These are phyloP conservation scores for Jacaranda copaia DNA, from an alignment of 257 asterid genomes.

Conservation along the genomic window DNA sequence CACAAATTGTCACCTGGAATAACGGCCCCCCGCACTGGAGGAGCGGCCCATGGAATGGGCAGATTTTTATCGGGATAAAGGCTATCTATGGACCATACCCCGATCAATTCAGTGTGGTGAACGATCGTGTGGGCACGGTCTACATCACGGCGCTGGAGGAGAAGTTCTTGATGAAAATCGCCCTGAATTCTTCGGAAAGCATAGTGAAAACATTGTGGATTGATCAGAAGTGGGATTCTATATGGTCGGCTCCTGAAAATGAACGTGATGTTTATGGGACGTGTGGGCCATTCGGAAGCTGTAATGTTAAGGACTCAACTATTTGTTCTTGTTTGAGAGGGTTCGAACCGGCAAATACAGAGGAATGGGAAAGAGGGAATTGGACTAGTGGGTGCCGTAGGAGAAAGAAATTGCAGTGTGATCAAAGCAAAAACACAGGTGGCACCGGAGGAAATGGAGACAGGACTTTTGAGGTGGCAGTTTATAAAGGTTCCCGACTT, in stretches of 20 bases:
- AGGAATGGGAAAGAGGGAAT: constrained; percentile 51
- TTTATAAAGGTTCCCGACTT: constrained; percentile 54
- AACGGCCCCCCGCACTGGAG: constrained; percentile 52
- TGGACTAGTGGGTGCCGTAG: constrained; percentile 54
- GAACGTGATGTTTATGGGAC: constrained; percentile 56
- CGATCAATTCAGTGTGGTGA: constrained; percentile 49
- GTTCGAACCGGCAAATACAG: constrained; percentile 40
- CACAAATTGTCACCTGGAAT: constrained; percentile 54
- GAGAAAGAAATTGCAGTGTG: constrained; percentile 39
- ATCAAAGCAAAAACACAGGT: background rate
- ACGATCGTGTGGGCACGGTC: constrained; percentile 35
- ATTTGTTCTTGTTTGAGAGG: constrained; percentile 56
- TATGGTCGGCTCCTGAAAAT: constrained; percentile 40
- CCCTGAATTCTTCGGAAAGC: constrained; percentile 48
- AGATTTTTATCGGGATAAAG: constrained; percentile 60
- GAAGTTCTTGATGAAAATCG: constrained; percentile 35
- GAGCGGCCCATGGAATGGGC: constrained; percentile 75
- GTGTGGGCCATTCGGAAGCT: constrained; percentile 59
- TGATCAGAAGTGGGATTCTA: constrained; percentile 42
- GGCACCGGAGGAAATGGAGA: constrained; percentile 28
- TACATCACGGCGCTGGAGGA: constrained; percentile 45
- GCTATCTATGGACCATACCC: constrained; percentile 55
- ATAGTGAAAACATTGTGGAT: constrained; percentile 48
- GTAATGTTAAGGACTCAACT: constrained; percentile 35
- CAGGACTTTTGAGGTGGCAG: constrained; percentile 35